Percentiles rank a stretch among this genome's conserved stretches.
Conservation (phyloP, 192 early-diverging fungal species). For the Podila horticola region DNA sequence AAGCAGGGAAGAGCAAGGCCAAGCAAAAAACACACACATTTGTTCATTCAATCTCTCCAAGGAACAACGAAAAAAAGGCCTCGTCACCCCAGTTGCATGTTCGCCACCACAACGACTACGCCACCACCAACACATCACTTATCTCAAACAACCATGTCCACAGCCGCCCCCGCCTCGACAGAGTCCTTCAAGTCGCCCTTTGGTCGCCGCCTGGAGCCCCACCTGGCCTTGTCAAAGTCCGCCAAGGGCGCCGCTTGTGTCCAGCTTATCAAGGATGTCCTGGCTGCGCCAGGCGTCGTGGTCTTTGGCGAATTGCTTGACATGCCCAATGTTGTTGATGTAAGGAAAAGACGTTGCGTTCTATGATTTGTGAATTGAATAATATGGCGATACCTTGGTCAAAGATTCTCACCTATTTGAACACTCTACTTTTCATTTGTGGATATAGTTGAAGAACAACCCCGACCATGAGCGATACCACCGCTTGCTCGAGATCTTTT, state of each 20-base stretch:
- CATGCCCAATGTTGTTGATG: constrained; percentile 74
- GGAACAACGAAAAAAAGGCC: no score
- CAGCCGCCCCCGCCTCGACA: background rate
- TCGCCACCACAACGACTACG: no score
- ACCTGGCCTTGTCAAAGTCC: constrained; percentile 77
- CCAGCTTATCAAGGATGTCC: constrained; percentile 77
- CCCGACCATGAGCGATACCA: constrained; percentile 63
- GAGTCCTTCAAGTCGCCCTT: constrained; percentile 50
- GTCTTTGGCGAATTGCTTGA: constrained; percentile 84
- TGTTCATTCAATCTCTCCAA: no score
- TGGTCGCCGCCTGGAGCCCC: constrained; percentile 70
- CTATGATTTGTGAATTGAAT: background rate
- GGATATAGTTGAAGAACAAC: constrained; percentile 48
- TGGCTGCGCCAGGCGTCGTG: constrained; percentile 77
- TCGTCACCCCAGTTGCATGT: no score
- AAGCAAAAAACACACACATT: no score
- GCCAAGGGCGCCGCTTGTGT: constrained; percentile 79
- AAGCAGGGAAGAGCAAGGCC: no score
- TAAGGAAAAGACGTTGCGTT: constrained; percentile 29
- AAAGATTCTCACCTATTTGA: background rate
- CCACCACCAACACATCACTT: no score
- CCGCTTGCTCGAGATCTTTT: constrained; percentile 76
- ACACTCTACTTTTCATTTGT: background rate
- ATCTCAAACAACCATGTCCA: background rate
- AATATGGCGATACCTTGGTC: background rate